A percentile compares a stretch with the other conserved stretches of the same genome.
These are phyloP conservation scores for Pachyrhizus erosus DNA, from an alignment of 306 rosid species.

Conservation along the genomic window DNA sequence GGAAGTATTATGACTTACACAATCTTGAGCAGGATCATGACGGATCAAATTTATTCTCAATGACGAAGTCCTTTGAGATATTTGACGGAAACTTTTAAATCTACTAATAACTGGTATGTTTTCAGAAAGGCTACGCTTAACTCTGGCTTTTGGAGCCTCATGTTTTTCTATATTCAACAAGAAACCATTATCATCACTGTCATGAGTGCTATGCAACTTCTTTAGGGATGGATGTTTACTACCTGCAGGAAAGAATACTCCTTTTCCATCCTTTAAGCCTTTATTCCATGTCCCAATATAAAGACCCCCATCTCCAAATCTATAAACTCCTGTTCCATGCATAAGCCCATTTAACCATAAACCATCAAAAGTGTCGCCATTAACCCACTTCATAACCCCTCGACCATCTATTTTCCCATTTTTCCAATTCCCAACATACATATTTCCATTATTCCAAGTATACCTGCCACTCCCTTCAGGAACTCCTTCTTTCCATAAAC, in stretches of 20 bases:
- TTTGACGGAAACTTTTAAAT: slow-evolving; percentile 51
- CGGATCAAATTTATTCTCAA: slow-evolving; percentile 46
- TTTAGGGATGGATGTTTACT: slow-evolving; percentile 59
- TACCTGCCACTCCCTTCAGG: slow-evolving; percentile 81
- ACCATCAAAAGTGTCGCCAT: slow-evolving; percentile 79
- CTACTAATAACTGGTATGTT: slow-evolving; percentile 50
- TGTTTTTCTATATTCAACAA: slow-evolving; percentile 47
- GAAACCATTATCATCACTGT: slow-evolving; percentile 42
- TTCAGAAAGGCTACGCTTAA: slow-evolving; percentile 66
- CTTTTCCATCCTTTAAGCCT: slow-evolving; percentile 88
- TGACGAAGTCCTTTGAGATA: slow-evolving; percentile 55
- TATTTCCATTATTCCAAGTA: slow-evolving; percentile 71
- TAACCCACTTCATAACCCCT: slow-evolving; percentile 82
- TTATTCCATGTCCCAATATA: slow-evolving; percentile 83
- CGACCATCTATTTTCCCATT: slow-evolving; percentile 75
- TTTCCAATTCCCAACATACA: slow-evolving; percentile 79
- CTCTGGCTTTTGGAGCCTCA: slow-evolving; percentile 45
- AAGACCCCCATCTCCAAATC: slow-evolving; percentile 72
- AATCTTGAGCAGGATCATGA: slow-evolving; percentile 45
- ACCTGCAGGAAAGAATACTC: slow-evolving; percentile 76
- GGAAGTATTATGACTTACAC: slow-evolving; percentile 43
- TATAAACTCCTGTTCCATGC: slow-evolving; percentile 79
- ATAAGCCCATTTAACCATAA: slow-evolving; percentile 77
- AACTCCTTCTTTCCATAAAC: slow-evolving; percentile 86
- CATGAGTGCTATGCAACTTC: slow-evolving; percentile 54